These are phyloP conservation scores for Umbelopsis sp. DNA, from an alignment of 192 early-diverging fungal species.

Conservation along the genomic window DNA sequence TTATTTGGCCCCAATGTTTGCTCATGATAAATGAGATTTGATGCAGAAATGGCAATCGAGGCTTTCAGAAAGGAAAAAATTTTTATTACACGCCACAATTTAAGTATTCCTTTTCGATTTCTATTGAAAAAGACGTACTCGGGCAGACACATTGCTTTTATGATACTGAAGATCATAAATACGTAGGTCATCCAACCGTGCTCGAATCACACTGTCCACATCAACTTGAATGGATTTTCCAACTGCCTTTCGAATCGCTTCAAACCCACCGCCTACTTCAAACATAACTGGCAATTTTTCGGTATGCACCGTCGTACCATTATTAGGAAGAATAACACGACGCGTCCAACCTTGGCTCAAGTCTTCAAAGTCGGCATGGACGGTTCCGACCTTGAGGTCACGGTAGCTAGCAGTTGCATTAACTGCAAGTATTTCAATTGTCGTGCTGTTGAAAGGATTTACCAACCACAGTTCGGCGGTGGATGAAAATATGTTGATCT, in stretches of 20 bases:
- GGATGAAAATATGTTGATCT: conserved; percentile 39
- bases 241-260: conserved; percentile 47
- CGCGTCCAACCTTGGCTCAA: conserved; percentile 29
- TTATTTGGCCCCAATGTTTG: no score
- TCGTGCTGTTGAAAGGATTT: conserved; percentile 33
- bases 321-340: conserved; percentile 27
- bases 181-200: conserved; percentile 39
- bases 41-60: no score
- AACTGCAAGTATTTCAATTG: conserved; percentile 22
- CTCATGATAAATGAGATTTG: no score
- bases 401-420: conserved; percentile 33
- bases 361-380: conserved; percentile 31
- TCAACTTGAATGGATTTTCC: conserved; percentile 46
- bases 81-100: no score
- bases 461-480: conserved; percentile 25
- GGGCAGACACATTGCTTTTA: conserved; percentile 41
- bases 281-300: conserved; percentile 32
- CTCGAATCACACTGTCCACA: conserved; percentile 45
- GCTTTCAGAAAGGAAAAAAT: no score
- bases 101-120: not conserved
- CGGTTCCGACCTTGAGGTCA: conserved; percentile 21
- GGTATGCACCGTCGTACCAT: conserved; percentile 12
- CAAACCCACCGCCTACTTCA: conserved; percentile 38
- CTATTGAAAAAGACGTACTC: conserved; percentile 30
- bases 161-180: conserved; percentile 44